Evolutionary conservation across 75 land plant genomes (phyloP).

Genomic region (Pinus albicaulis): DNA sequence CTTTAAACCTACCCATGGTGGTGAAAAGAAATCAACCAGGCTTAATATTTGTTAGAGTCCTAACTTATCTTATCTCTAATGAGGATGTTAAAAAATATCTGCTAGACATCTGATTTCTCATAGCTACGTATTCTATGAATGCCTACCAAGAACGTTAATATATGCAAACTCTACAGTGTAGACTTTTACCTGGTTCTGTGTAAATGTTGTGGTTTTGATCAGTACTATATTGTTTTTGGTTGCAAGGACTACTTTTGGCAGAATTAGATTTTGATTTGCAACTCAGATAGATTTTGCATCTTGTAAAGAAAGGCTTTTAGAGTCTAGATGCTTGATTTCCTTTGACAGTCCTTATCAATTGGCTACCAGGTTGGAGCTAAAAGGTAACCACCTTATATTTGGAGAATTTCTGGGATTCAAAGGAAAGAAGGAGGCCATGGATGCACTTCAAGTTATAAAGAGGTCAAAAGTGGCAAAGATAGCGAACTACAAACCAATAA

Average conservation of each 20-base stretch:
- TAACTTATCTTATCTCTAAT: no score
- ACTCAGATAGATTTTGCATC: no score
- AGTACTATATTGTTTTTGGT: not conserved
- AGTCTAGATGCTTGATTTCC: not conserved
- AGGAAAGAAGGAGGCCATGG: slow-evolving; percentile 64
- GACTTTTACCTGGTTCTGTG: not conserved
- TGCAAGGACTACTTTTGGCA: not conserved
- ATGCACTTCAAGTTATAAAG: slow-evolving; percentile 54
- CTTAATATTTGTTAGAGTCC: no score
- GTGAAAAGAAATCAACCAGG: no score
- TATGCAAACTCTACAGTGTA: not conserved
- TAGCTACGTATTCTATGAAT: no score
- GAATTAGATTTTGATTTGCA: not conserved
- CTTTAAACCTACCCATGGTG: no score
- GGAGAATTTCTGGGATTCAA: slow-evolving; percentile 83
- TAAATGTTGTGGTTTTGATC: not conserved
- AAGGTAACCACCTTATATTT: slow-evolving; percentile 48
- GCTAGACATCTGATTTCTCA: no score
- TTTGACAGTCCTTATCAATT: not conserved
- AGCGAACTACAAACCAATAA: slow-evolving; percentile 41
- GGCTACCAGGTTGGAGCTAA: slow-evolving; percentile 57
- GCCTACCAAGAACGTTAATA: not conserved
- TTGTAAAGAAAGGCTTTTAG: not conserved
- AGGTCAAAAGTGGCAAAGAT: slow-evolving; percentile 68
- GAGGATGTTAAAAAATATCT: no score